These are phyloP conservation scores for Smallanthus sonchifolius DNA, from an alignment of 129 eudicot genomes.

Conservation along the genomic window DNA sequence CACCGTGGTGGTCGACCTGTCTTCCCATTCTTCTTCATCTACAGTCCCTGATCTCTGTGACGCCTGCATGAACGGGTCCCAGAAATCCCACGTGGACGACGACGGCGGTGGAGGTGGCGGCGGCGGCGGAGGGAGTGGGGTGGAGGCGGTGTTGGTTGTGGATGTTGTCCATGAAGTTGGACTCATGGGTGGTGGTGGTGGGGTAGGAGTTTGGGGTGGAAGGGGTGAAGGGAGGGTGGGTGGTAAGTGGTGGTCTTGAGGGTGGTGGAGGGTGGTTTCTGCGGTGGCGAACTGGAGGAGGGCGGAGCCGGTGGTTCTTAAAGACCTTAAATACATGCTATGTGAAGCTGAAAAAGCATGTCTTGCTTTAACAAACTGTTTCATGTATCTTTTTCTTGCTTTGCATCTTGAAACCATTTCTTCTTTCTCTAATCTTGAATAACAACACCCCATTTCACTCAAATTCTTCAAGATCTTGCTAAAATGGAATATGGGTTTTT, in stretches of 20 bases:
- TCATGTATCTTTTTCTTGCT: slow-evolving; percentile 82
- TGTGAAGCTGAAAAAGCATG: slow-evolving; percentile 74
- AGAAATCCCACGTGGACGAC: slow-evolving; percentile 88
- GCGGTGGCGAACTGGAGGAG: slow-evolving; percentile 84
- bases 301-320: slow-evolving; percentile 69
- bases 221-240: slow-evolving; percentile 19
- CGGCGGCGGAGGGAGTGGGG: slow-evolving; percentile 66
- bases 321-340: slow-evolving; percentile 56
- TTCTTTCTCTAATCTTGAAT: slow-evolving; percentile 69
- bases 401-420: slow-evolving; percentile 87
- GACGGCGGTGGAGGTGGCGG: slow-evolving; percentile 52
- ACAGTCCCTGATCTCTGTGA: slow-evolving; percentile 43
- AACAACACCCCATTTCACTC: slow-evolving; percentile 71
- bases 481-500: slow-evolving; percentile 15
- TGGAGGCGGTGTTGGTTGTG: slow-evolving; percentile 49
- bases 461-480: slow-evolving; percentile 2
- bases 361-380: slow-evolving; percentile 77
- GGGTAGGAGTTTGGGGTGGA: slow-evolving; percentile 43
- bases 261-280: slow-evolving; percentile 57
- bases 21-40: slow-evolving; percentile 79
- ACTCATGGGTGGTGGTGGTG: slow-evolving; percentile 69
- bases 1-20: slow-evolving; percentile 31
- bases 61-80: slow-evolving; percentile 90
- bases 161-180: slow-evolving; percentile 68
- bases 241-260: slow-evolving; percentile 8